Evolutionary conservation across 1,139 yeast genomes (phyloP), one percentile per base, ranked within the genome.

Genomic region (Lodderomyces beijingensis): DNA sequence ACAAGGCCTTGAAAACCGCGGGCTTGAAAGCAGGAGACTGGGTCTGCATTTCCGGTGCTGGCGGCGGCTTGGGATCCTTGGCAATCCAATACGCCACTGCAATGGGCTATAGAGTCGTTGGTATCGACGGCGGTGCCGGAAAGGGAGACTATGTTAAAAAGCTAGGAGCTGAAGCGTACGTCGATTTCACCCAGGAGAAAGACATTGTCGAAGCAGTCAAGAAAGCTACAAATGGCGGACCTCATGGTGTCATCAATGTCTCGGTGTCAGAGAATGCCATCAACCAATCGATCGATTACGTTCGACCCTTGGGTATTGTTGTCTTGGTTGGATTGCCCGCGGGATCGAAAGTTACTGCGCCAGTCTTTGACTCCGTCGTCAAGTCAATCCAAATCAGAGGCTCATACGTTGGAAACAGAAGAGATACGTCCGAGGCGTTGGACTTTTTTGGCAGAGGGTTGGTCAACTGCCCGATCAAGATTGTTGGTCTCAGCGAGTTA

Each of bases 391-490:
- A 65, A 47, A 76, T 81, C 49, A 73, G 63, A 52, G 89, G 88
- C 51, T 80, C 88, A 31, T 80, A 80, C 50, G 88, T 81, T 38
- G 89, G 89, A 53, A 80, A 80, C 74, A 75, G 89, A 67, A 84
- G 83, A 42, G 88, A 81, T 56, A 71, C 86, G 27, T 70, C 83
- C 45, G 88, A 79, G 60, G 88, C 89, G 36, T 58, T 81, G 46
- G 87, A 80, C 49, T 80, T 80, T 70, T 81, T 79, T 57, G 35
- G 71, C 38, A 72, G 87, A 65, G 88, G 88, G 37, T 63, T 77
- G 49, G 76, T 80, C 47, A 68, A 73, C 50, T 75, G 86, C 40
- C 84, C 87, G 47, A 79, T 79, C 59, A 76, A 78, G 65, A 53
- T 81, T 51, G 82, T 78, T 39, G 85, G 85, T 23, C 67, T 81